Evolutionary conservation across 495 filamentous ascomycete genomes (phyloP).

Genomic region (Neurospora tetraspora): DNA sequence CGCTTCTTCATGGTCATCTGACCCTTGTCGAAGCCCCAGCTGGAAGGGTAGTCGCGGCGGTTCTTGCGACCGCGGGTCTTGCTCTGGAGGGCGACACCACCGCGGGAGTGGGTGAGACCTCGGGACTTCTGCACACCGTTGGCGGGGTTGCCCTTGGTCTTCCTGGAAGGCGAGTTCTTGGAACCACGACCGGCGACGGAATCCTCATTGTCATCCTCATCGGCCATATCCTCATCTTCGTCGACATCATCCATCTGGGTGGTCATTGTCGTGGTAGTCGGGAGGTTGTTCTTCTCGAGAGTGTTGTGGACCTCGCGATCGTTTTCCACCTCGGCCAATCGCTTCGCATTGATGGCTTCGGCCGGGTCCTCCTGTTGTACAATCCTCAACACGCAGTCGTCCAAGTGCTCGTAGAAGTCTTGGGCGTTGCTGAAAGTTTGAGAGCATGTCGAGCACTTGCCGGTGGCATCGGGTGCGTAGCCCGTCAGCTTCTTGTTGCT

Average conservation of each 20-base stretch:
- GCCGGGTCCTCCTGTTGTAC: slow-evolving; percentile 96
- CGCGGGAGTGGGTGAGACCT: slow-evolving; percentile 51
- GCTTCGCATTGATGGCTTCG: slow-evolving; percentile 87
- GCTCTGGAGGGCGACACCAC: slow-evolving; percentile 47
- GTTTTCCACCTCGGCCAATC: slow-evolving; percentile 69
- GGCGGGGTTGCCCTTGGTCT: slow-evolving; percentile 33
- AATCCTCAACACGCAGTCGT: slow-evolving; percentile 95
- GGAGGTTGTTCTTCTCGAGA: slow-evolving; percentile 68
- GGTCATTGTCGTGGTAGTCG: slow-evolving; percentile 45
- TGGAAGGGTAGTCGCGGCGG: slow-evolving; percentile 81
- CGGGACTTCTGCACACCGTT: slow-evolving; percentile 45
- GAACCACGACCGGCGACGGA: slow-evolving; percentile 14
- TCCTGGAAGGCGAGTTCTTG: slow-evolving; percentile 22
- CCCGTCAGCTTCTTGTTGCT: slow-evolving; percentile 47
- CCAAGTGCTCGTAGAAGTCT: slow-evolving; percentile 98
- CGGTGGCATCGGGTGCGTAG: slow-evolving; percentile 66
- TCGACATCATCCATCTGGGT: slow-evolving; percentile 56
- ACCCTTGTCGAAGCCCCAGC: slow-evolving; percentile 81
- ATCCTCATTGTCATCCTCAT: slow-evolving; percentile 36
- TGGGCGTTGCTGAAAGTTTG: slow-evolving; percentile 87
- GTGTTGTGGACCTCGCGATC: slow-evolving; percentile 78
- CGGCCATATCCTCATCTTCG: slow-evolving; percentile 52
- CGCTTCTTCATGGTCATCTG: slow-evolving; percentile 98
- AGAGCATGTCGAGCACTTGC: slow-evolving; percentile 94
- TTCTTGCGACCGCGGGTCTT: slow-evolving; percentile 65